phyloP scores from a whole-genome alignment of 2,329 filamentous ascomycete species.

The Cercospora berteroae region DNA sequence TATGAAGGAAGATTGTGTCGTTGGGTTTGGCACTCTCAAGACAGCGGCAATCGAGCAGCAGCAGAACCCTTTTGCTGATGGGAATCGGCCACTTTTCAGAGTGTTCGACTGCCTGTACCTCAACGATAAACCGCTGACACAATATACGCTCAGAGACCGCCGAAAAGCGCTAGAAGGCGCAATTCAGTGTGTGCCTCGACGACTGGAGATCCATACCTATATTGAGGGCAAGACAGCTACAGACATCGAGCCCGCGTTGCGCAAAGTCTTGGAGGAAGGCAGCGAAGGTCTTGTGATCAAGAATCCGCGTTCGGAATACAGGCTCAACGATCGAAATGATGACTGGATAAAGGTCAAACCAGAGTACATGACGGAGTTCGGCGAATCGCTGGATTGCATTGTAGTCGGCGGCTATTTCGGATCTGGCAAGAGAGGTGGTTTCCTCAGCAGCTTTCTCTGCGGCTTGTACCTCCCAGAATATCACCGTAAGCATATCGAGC shows the following conservation, averaged over 20 bases:
- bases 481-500: not conserved
- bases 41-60: slow-evolving; percentile 81
- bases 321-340: slow-evolving; percentile 83
- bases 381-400: slow-evolving; percentile 85
- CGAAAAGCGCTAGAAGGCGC: slow-evolving; percentile 69
- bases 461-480: slow-evolving; percentile 54
- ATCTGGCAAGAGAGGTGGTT: slow-evolving; percentile 78
- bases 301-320: slow-evolving; percentile 83
- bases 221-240: slow-evolving; percentile 63
- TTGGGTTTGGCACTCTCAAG: slow-evolving; percentile 90
- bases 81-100: slow-evolving; percentile 72
- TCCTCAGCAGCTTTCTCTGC: slow-evolving; percentile 83
- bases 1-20: slow-evolving; percentile 75
- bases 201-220: slow-evolving; percentile 80
- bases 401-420: slow-evolving; percentile 93
- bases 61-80: slow-evolving; percentile 65
- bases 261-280: slow-evolving; percentile 78
- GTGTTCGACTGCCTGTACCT: slow-evolving; percentile 91
- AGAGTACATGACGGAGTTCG: slow-evolving; percentile 96
- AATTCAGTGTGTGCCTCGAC: slow-evolving; percentile 67
- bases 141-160: slow-evolving; percentile 79
- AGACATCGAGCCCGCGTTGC: slow-evolving; percentile 75
- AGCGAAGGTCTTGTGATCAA: slow-evolving; percentile 92
- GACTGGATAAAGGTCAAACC: slow-evolving; percentile 99
- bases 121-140: slow-evolving; percentile 75